Conservation (phyloP, 495 filamentous ascomycete genomes). For the Delitschia confertaspora region DNA sequence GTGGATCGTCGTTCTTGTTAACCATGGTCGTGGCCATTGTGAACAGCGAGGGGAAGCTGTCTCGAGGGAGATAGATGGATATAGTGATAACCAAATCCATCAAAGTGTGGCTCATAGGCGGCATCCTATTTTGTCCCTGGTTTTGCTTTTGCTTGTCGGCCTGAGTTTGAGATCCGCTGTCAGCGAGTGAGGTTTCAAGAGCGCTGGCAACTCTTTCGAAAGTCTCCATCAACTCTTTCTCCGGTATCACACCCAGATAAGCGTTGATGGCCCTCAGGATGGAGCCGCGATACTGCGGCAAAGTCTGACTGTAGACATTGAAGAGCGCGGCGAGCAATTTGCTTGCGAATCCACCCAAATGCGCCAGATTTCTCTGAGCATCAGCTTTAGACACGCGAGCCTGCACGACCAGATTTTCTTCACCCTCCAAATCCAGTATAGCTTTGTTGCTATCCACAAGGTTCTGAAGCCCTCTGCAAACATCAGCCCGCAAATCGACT, state of each 20-base stretch:
- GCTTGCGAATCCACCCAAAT: slow-evolving; percentile 67
- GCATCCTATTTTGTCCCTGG: slow-evolving; percentile 59
- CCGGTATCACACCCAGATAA: slow-evolving; percentile 77
- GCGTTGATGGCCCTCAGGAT: slow-evolving; percentile 91
- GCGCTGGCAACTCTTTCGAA: slow-evolving; percentile 76
- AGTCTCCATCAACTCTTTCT: slow-evolving; percentile 71
- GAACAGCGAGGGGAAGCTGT: slow-evolving; percentile 74
- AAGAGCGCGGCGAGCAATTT: slow-evolving; percentile 92
- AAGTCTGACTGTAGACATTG: slow-evolving; percentile 93
- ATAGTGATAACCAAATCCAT: slow-evolving; percentile 95
- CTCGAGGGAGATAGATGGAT: slow-evolving; percentile 79
- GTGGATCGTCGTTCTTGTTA: slow-evolving; percentile 67
- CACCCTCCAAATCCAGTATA: slow-evolving; percentile 50
- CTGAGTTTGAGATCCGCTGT: slow-evolving; percentile 43
- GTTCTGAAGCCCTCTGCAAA: slow-evolving; percentile 76
- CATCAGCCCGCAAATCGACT: slow-evolving; percentile 70
- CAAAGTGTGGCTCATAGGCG: slow-evolving; percentile 86
- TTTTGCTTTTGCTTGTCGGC: slow-evolving; percentile 49
- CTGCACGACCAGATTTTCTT: slow-evolving; percentile 59
- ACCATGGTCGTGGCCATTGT: slow-evolving; percentile 72
- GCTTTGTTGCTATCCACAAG: slow-evolving; percentile 86
- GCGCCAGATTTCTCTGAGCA: slow-evolving; percentile 66
- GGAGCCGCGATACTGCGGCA: slow-evolving; percentile 81
- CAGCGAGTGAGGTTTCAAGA: slow-evolving; percentile 67
- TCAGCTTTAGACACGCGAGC: slow-evolving; percentile 62